Conservation (phyloP, 257 asterid genomes). For the Penstemon davidsonii region DNA sequence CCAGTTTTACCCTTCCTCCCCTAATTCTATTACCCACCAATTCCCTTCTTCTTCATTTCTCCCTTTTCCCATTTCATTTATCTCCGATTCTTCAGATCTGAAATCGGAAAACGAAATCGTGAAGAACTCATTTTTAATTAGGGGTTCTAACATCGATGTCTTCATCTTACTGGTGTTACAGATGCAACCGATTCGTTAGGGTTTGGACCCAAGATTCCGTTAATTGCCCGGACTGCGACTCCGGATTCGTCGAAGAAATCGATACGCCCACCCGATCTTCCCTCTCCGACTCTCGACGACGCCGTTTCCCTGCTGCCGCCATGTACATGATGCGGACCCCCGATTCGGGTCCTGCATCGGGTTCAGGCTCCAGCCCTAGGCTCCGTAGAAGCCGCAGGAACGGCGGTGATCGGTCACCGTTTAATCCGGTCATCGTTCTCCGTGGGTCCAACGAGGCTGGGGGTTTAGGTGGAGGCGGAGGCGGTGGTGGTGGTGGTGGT, state of each 20-base stretch:
- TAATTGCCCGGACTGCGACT: slow-evolving; percentile 67
- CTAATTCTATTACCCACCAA: slow-evolving; percentile 5
- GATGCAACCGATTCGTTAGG: slow-evolving; percentile 67
- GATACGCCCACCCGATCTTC: slow-evolving; percentile 51
- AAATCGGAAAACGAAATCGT: background rate
- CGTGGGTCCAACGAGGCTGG: slow-evolving; percentile 57
- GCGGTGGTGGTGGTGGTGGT: slow-evolving; percentile 34
- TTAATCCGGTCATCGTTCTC: slow-evolving; percentile 83
- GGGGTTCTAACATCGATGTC: slow-evolving; percentile 35
- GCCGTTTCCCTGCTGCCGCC: slow-evolving; percentile 67
- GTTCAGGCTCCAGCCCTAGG: slow-evolving; percentile 49
- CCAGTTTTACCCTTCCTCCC: slow-evolving; percentile 25
- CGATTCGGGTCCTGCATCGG: slow-evolving; percentile 41
- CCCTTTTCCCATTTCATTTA: slow-evolving; percentile 5
- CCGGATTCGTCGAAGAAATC: slow-evolving; percentile 72
- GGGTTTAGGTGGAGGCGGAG: slow-evolving; percentile 35
- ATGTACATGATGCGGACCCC: slow-evolving; percentile 51
- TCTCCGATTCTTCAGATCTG: slow-evolving; percentile 21
- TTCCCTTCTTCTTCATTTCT: background rate
- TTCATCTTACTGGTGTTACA: slow-evolving; percentile 71
- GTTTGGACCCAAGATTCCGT: slow-evolving; percentile 51
- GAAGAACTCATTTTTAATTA: background rate
- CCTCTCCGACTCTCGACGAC: slow-evolving; percentile 54
- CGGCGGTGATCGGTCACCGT: slow-evolving; percentile 77
- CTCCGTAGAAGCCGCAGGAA: slow-evolving; percentile 64